phyloP scores from a whole-genome alignment of 768 basidiomycete genomes.

The Pleurotus tuoliensis region DNA sequence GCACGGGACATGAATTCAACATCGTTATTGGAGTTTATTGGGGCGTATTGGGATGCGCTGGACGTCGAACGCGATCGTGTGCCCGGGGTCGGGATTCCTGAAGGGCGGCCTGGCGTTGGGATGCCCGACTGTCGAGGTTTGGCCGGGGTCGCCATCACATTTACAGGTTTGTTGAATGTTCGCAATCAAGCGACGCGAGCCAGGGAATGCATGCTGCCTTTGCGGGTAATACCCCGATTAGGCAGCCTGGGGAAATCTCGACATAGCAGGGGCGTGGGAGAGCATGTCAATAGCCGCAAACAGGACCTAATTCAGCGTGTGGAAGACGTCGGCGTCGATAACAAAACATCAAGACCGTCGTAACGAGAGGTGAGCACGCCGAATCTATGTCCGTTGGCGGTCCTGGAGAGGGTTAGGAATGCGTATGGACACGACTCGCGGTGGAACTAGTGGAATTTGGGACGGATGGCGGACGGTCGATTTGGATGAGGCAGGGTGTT shows the following conservation, averaged over 20 bases:
- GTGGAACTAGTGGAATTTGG: not conserved
- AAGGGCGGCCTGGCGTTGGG: conserved; percentile 33
- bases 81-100: conserved; percentile 67
- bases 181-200: not conserved
- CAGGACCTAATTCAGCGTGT: not conserved
- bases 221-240: not conserved
- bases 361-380: conserved; percentile 5
- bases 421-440: not conserved
- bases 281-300: not conserved
- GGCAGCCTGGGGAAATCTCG: not conserved
- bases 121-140: conserved; percentile 40
- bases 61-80: conserved; percentile 63
- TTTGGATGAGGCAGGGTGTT: conserved; percentile 12
- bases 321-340: not conserved
- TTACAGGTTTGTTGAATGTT: not conserved
- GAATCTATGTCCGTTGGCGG: not conserved
- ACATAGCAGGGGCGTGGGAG: conserved; percentile 3
- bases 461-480: conserved; percentile 14
- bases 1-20: conserved; percentile 63
- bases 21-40: conserved; percentile 26
- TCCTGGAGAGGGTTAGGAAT: not conserved
- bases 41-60: conserved; percentile 33
- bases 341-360: conserved; percentile 5
- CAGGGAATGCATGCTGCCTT: not conserved
- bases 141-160: conserved; percentile 29